Percentiles rank a stretch among this genome's conserved stretches.
Conservation (phyloP, 352 stramenopile genomes). For the Globisporangium polare region DNA sequence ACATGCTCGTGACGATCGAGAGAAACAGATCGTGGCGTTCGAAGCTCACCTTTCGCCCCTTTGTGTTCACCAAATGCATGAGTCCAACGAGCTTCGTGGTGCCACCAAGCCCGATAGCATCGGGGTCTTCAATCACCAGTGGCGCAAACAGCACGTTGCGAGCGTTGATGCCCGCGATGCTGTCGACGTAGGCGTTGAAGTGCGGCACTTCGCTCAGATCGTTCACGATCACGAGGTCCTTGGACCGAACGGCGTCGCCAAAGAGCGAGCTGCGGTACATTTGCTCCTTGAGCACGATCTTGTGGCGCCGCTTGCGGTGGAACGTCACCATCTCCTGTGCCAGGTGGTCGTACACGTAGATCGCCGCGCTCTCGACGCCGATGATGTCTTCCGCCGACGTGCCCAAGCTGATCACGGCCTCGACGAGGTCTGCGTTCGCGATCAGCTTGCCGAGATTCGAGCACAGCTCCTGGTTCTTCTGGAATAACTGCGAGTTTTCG, state of each 20-base stretch:
- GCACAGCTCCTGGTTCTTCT: conserved; percentile 72
- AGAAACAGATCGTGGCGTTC: conserved; percentile 70
- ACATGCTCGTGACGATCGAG: conserved; percentile 69
- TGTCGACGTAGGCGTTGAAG: conserved; percentile 74
- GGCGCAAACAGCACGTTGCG: conserved; percentile 64
- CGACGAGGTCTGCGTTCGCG: conserved; percentile 48
- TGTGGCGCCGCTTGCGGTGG: conserved; percentile 62
- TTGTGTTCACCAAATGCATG: conserved; percentile 70
- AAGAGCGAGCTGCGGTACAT: conserved; percentile 55
- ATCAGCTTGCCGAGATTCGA: conserved; percentile 63
- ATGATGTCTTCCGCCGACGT: conserved; percentile 65
- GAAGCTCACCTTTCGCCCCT: conserved; percentile 54
- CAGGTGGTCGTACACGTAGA: conserved; percentile 52
- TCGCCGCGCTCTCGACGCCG: conserved; percentile 55
- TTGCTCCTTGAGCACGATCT: conserved; percentile 43
- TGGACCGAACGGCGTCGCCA: conserved; percentile 35
- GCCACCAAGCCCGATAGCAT: conserved; percentile 13
- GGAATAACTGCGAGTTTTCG: conserved; percentile 78
- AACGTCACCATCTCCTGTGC: conserved; percentile 60
- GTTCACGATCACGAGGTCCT: conserved; percentile 67
- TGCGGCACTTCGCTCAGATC: conserved; percentile 25
- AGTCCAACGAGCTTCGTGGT: conserved; percentile 55
- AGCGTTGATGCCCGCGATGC: conserved; percentile 41
- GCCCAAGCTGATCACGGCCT: conserved; percentile 51
- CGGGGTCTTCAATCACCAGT: conserved; percentile 48